Conservation (phyloP, 192 early-diverging fungal genomes). For the Hyaloraphidium curvatum region DNA sequence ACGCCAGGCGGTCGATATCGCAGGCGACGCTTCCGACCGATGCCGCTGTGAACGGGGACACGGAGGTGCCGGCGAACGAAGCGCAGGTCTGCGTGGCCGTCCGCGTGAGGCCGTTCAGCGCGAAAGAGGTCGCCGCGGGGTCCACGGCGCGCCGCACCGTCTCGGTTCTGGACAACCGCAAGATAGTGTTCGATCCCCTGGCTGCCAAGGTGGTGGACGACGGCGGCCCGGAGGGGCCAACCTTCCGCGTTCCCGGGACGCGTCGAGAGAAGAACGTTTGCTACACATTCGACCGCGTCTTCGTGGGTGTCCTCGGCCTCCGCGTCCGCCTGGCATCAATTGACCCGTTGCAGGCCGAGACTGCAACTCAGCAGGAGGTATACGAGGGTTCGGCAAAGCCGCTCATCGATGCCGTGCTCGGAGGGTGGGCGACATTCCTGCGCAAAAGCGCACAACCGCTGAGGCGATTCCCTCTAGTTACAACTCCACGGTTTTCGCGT, state of each 20-base stretch:
- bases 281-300: neutral
- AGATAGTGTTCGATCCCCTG: conserved; percentile 57
- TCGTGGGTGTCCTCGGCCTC: neutral
- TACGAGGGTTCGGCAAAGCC: conserved; percentile 10
- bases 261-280: neutral
- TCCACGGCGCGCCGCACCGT: conserved; percentile 24
- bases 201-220: conserved; percentile 30
- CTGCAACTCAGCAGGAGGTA: conserved; percentile 45
- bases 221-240: conserved; percentile 31
- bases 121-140: conserved; percentile 31
- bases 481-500: conserved; percentile 83
- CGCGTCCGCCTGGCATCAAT: conserved; percentile 42
- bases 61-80: neutral
- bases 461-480: conserved; percentile 32
- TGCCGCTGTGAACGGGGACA: too few species aligned
- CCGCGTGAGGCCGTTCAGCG: conserved; percentile 36
- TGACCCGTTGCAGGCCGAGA: conserved; percentile 38
- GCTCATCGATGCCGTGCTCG: neutral
- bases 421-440: conserved; percentile 5
- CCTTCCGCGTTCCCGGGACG: neutral
- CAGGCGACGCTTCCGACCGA: too few species aligned
- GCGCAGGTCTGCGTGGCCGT: conserved; percentile 16
- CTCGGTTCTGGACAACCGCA: conserved; percentile 21
- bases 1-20: too few species aligned
- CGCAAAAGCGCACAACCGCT: conserved; percentile 51